Evolutionary conservation across 345 rosid genomes (phyloP), one percentile per base, ranked within the genome.

Genomic region (Zanthoxylum bungeanum): DNA sequence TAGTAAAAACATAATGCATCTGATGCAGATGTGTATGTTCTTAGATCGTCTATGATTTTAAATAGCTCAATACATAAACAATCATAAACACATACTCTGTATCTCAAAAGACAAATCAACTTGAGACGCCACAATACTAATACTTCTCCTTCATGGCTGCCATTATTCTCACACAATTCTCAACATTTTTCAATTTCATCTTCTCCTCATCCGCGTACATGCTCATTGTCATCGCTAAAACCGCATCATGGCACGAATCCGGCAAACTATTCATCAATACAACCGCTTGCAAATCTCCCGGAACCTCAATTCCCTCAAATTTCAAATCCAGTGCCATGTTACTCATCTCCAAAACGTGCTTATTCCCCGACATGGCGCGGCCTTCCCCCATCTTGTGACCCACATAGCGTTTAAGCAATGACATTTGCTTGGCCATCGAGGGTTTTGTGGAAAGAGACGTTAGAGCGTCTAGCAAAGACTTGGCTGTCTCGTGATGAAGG

Each of bases 221-320:
- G 27, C 61, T 60, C 22, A 16, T 0, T 3, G 5, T 51, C 47
- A 56, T 44, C n/a, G 39, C 3, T 0, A 8, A 8, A 14, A 33
- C 7, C n/a, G 12, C 49, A 47, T 65, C 71, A 0, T 24, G 6
- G 71, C 76, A 73, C 22, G 37, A 64, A 2, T 57, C 58, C 9
- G 66, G 66, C 6, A 73, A 65, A 57, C 71, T 65, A 10, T 73
- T 30, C 39, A 73, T 31, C 66, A 66, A 34, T 24, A 28, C 33
- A 17, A 47, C 57, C 40, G 76, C 50, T n/a, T 73, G 66, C 50
- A 57, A 4, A 1, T 66, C 64, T 4, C 33, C 12, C 28, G 65
- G 71, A 30, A 73, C 10, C 28, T 66, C 39, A 17, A 57, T 19
- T 19, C 71, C 71, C 30, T 22, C 58, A 36, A 4, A 4, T 25